phyloP scores from a whole-genome alignment of 371 early-diverging fungal species.

The Mucor piriformis region DNA sequence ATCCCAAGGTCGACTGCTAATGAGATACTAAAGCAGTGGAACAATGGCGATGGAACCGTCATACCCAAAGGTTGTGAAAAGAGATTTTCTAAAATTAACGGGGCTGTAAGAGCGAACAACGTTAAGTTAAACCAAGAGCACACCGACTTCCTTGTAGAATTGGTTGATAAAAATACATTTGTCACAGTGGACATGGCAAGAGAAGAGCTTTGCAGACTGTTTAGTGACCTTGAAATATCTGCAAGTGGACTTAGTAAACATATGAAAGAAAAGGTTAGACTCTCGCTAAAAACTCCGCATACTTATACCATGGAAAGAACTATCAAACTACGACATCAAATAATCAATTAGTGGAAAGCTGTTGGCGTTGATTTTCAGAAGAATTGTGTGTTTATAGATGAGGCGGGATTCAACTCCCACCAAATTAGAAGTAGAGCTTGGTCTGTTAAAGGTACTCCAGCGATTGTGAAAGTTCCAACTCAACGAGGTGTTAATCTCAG shows the following conservation, averaged over 20 bases:
- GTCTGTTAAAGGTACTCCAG: slow-evolving; percentile 9
- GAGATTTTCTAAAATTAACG: not conserved
- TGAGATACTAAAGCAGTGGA: slow-evolving; percentile 6
- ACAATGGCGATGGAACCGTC: slow-evolving; percentile 8
- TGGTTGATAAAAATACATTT: slow-evolving; percentile 8
- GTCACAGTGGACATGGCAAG: slow-evolving; percentile 5
- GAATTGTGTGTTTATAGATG: slow-evolving; percentile 14
- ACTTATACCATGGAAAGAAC: slow-evolving; percentile 6
- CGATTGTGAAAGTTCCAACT: slow-evolving; percentile 1
- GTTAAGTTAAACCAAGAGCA: not conserved
- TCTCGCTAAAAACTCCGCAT: not conserved
- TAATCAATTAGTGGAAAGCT: slow-evolving; percentile 16
- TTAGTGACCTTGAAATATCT: slow-evolving; percentile 6
- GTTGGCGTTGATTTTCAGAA: slow-evolving; percentile 3
- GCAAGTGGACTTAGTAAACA: slow-evolving; percentile 5
- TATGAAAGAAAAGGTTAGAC: slow-evolving; percentile 10
- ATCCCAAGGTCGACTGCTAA: slow-evolving; percentile 7
- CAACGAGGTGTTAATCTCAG: slow-evolving; percentile 8
- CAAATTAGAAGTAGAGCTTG: slow-evolving; percentile 14
- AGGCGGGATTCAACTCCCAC: slow-evolving; percentile 10
- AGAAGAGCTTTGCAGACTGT: slow-evolving; percentile 6
- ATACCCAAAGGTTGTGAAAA: slow-evolving; percentile 5
- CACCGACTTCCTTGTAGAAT: not conserved
- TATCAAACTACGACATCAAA: not conserved
- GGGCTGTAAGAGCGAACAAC: not conserved